Evolutionary conservation across 805 yeast species (phyloP).

Genomic region (Candida piceae): DNA sequence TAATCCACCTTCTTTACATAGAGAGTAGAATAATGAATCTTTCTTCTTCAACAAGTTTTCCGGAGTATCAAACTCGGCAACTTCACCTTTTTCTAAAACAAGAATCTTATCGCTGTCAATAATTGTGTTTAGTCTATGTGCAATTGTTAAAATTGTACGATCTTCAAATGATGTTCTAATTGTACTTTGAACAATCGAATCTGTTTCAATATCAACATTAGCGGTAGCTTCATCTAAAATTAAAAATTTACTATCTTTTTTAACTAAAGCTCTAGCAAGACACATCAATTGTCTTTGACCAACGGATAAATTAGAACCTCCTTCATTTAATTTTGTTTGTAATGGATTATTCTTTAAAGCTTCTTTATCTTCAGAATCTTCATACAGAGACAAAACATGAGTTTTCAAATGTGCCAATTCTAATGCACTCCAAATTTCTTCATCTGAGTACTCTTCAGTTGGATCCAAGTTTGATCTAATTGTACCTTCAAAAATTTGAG

Average conservation of each 20-base stretch:
- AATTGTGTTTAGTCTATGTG: conserved; percentile 78
- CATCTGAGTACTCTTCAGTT: conserved; percentile 57
- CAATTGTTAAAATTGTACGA: conserved; percentile 77
- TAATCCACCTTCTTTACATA: conserved; percentile 77
- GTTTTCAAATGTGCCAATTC: conserved; percentile 72
- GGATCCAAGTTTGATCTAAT: conserved; percentile 88
- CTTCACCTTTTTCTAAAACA: conserved; percentile 69
- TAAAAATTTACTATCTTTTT: conserved; percentile 51
- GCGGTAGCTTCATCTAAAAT: conserved; percentile 86
- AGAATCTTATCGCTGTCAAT: conserved; percentile 75
- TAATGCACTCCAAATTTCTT: conserved; percentile 77
- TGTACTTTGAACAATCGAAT: conserved; percentile 69
- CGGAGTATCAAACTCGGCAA: conserved; percentile 75
- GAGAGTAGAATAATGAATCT: conserved; percentile 68
- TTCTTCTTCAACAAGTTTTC: conserved; percentile 56
- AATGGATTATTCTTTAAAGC: conserved; percentile 27
- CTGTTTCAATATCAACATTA: conserved; percentile 84
- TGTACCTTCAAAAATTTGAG: conserved; percentile 87
- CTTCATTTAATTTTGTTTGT: conserved; percentile 26
- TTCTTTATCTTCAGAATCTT: conserved; percentile 39
- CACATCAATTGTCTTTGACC: conserved; percentile 89
- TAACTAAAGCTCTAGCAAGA: conserved; percentile 70
- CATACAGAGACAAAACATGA: conserved; percentile 52
- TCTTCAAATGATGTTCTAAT: conserved; percentile 70
- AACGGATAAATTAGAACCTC: conserved; percentile 66